These are phyloP conservation scores for Lathyrus sativus DNA, from an alignment of 306 rosid species.

Conservation along the genomic window DNA sequence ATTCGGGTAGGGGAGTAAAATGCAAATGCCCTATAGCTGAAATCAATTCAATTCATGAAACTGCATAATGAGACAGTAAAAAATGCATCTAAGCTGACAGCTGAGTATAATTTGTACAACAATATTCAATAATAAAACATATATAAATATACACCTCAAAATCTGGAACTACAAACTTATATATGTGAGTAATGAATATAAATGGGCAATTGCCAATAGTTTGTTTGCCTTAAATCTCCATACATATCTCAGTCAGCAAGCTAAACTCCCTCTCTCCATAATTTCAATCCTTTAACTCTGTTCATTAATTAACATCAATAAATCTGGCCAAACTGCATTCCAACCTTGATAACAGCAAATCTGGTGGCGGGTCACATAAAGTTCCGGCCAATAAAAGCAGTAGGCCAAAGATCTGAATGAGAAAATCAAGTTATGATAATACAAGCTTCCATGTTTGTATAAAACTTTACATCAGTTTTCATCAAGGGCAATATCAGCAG, in stretches of 20 bases:
- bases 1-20: not conserved
- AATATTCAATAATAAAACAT: constrained; percentile 39
- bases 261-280: constrained; percentile 39
- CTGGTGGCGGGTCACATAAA: constrained; percentile 23
- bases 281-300: constrained; percentile 43
- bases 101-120: constrained; percentile 59
- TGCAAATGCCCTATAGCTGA: constrained; percentile 10
- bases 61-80: constrained; percentile 28
- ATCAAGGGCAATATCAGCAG: constrained; percentile 81
- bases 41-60: constrained; percentile 43
- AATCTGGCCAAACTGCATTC: constrained; percentile 38
- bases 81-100: constrained; percentile 44
- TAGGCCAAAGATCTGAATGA: constrained; percentile 41
- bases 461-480: constrained; percentile 44
- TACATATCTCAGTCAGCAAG: constrained; percentile 42
- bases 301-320: constrained; percentile 51
- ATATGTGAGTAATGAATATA: constrained; percentile 59
- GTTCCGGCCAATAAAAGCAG: constrained; percentile 40
- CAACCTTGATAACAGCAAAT: constrained; percentile 38
- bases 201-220: constrained; percentile 49
- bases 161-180: constrained; percentile 58
- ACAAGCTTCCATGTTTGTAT: constrained; percentile 40
- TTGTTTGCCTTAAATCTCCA: constrained; percentile 37
- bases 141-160: constrained; percentile 57
- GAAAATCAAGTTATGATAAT: constrained; percentile 43